Evolutionary conservation across 306 rosid species (phyloP), one percentile per base, ranked within the genome.

Genomic region (Cyamopsis tetragonoloba): DNA sequence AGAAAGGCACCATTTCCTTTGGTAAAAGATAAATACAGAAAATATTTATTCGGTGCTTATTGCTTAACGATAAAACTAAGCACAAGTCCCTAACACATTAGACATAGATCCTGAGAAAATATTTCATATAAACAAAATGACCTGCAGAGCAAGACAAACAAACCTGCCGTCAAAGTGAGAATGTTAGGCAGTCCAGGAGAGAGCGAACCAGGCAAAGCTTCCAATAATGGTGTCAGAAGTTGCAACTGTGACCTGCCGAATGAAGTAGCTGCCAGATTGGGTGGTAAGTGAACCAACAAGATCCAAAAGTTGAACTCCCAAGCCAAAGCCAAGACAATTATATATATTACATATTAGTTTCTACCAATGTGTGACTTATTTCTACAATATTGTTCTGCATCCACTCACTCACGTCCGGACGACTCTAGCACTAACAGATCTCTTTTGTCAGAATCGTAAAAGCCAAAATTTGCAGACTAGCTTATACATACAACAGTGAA

Each of bases 251-350:
- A 89, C 80, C 81, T 81, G 70, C 77, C 51, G 81, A 88, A 90
- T 12, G 90, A 90, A 14, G 97, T 88, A 70, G 89, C 97, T 93
- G 76, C 79, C 62, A 61, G 72, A 71, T 71, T 64, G 86, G 43
- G 35, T 39, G 62, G 41, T 24, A 3, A 47, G 73, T 70, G 32
- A 62, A 53, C 54, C 64, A 68, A 17, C 22, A 54, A 24, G 28
- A 69, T 18, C 46, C 56, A 55, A 28, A 59, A 31, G 7, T 12
- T 67, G 24, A 37, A 14, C 28, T 19, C 73, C 32, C 27, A 15
- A 54, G 53, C 19, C 32, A 55, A 68, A n/a, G 13, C 18, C 43
- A 15, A 53, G 11, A 38, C 59, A 66, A 66, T 3, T 12, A 48
- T 53, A 10, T n/a, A 44, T 7, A 14, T 14, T 13, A 34, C 55